Evolutionary conservation across 2,329 filamentous ascomycete species (phyloP).

Genomic region (Cercospora sp.): DNA sequence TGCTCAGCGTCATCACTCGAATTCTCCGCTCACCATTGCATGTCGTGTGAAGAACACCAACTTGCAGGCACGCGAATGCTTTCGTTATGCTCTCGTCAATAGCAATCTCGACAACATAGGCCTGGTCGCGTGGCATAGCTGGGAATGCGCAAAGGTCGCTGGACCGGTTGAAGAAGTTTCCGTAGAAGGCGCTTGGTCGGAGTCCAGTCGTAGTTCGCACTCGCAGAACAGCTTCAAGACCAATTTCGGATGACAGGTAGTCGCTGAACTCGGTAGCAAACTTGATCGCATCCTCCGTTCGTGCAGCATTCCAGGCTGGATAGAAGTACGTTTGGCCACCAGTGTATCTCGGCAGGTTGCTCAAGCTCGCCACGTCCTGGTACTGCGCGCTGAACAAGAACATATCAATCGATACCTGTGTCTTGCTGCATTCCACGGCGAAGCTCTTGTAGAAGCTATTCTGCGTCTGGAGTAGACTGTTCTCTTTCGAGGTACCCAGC

Average conservation of each 20-base stretch:
- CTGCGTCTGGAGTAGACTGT: conserved; percentile 78
- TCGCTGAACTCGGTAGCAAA: conserved; percentile 97
- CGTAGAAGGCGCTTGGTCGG: conserved; percentile 97
- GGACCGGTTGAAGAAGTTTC: conserved; percentile 98
- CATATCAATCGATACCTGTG: conserved; percentile 98
- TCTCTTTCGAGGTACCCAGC: conserved; percentile 91
- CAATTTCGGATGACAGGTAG: conserved; percentile 94
- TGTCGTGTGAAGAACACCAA: conserved; percentile 93
- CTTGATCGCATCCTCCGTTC: conserved; percentile 94
- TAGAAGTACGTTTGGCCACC: conserved; percentile 99
- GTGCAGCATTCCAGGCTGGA: conserved; percentile 92
- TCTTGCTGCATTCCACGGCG: conserved; percentile 97
- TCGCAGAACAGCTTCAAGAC: conserved; percentile 89
- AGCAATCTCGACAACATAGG: conserved; percentile 95
- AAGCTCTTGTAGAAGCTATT: conserved; percentile 99
- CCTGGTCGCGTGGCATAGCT: conserved; percentile 94
- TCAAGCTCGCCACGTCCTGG: conserved; percentile 94
- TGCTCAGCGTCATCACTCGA: conserved; percentile 85
- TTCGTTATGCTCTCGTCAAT: conserved; percentile 94
- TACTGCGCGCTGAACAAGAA: conserved; percentile 95
- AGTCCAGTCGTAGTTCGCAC: conserved; percentile 93
- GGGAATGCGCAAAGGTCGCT: conserved; percentile 98
- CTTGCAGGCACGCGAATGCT: conserved; percentile 88
- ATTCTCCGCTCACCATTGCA: conserved; percentile 97
- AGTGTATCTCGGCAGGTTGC: conserved; percentile 92